Percentiles rank a stretch among this genome's conserved stretches.
These are phyloP conservation scores for Ambrosia hybrid DNA, from an alignment of 140 eudicot genomes.

Conservation along the genomic window DNA sequence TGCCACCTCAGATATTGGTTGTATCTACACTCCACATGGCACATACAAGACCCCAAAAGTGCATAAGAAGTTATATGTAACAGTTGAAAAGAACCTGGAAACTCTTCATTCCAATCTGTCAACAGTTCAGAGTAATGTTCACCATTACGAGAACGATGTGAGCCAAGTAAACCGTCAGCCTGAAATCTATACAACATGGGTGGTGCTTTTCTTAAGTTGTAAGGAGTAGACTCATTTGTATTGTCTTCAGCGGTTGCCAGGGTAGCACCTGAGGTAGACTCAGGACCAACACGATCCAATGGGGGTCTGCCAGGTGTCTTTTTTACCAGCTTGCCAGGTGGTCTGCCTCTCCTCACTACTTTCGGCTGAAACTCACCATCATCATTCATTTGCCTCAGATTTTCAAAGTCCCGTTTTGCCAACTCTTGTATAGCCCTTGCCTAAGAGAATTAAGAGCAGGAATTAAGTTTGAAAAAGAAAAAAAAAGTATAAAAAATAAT, in stretches of 20 bases:
- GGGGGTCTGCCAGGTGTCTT: constrained; percentile 66
- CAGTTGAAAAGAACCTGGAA: constrained; percentile 57
- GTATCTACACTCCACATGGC: too few relatives aligned
- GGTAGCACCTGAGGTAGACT: constrained; percentile 70
- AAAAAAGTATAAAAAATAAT: background rate
- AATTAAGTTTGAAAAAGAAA: background rate
- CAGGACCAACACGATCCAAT: constrained; percentile 57
- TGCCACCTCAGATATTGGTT: too few relatives aligned
- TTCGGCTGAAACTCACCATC: constrained; percentile 78
- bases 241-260: constrained; percentile 69
- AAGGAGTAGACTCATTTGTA: constrained; percentile 53
- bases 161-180: constrained; percentile 49
- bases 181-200: constrained; percentile 45
- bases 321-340: constrained; percentile 69
- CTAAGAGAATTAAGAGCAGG: constrained; percentile 32
- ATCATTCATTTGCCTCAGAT: constrained; percentile 73
- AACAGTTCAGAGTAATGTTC: constrained; percentile 65
- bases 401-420: constrained; percentile 81
- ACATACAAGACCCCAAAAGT: background rate
- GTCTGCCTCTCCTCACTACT: constrained; percentile 86
- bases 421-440: constrained; percentile 89
- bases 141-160: constrained; percentile 64
- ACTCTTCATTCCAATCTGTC: constrained; percentile 69
- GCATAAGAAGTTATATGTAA: background rate
- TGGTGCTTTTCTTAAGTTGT: constrained; percentile 77